Percentiles rank a stretch among this genome's conserved stretches.
Evolutionary conservation across 1,284 basidiomycete species (phyloP).

Genomic region (Moniliophthora roreri): DNA sequence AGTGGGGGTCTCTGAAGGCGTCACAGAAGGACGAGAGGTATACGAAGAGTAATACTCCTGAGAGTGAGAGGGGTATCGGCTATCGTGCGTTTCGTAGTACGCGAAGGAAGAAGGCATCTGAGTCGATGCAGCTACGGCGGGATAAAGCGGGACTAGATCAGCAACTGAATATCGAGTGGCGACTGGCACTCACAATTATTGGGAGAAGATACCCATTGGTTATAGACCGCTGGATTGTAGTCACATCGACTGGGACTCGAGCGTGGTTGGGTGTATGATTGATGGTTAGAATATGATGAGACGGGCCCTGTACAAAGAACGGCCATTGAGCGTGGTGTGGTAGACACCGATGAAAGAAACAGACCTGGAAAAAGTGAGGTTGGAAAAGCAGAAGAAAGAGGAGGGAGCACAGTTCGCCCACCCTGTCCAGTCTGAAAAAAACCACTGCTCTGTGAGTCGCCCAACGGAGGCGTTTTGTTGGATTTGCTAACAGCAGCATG

Average conservation of each 20-base stretch:
- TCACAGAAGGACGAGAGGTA: conserved; percentile 44
- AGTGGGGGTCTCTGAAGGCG: conserved; percentile 36
- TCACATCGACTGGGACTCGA: conserved; percentile 58
- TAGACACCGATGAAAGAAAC: conserved; percentile 53
- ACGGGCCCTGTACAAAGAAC: conserved; percentile 51
- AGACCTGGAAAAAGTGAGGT: conserved; percentile 85
- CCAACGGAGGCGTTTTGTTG: conserved; percentile 57
- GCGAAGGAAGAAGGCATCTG: conserved; percentile 40
- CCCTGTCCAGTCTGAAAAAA: conserved; percentile 77
- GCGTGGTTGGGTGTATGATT: conserved; percentile 58
- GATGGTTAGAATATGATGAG: conserved; percentile 44
- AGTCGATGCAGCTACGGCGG: conserved; percentile 37
- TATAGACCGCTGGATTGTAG: conserved; percentile 48
- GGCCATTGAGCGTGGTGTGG: conserved; percentile 53
- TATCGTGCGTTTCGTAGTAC: conserved; percentile 56
- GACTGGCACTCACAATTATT: conserved; percentile 41
- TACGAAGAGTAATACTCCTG: conserved; percentile 44
- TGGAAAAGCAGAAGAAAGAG: conserved; percentile 80
- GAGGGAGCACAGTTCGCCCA: conserved; percentile 84
- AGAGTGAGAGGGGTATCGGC: conserved; percentile 49
- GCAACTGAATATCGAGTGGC: conserved; percentile 10
- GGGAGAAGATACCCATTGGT: conserved; percentile 46
- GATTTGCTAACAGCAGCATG: conserved; percentile 40
- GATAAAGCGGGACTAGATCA: conserved; percentile 2
- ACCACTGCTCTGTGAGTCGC: conserved; percentile 56